phyloP scores from a whole-genome alignment of 345 rosid genomes.

The Anastatica hierochuntica region DNA sequence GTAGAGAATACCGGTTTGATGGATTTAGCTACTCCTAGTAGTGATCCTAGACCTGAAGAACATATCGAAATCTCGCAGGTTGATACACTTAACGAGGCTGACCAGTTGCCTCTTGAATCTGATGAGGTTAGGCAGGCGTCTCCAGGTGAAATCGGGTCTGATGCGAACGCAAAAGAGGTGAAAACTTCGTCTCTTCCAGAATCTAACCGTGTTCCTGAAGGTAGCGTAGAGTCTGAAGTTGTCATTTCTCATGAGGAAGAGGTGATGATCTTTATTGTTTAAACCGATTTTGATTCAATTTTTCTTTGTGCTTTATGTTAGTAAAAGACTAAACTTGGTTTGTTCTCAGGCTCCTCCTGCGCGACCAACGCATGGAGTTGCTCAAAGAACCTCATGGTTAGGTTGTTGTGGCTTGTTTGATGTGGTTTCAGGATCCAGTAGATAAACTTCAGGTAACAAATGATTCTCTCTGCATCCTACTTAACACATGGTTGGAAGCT shows the following conservation, averaged over 20 bases:
- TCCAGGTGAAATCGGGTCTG: constrained; percentile 12
- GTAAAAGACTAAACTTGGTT: background rate
- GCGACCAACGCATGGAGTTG: constrained; percentile 32
- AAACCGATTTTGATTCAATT: background rate
- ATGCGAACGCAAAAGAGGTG: constrained; percentile 19
- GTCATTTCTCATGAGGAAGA: constrained; percentile 38
- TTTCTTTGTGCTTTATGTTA: background rate
- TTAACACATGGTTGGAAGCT: too few species aligned
- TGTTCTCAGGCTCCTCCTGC: constrained; percentile 36
- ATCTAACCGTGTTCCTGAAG: constrained; percentile 19
- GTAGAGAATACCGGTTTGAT: constrained; percentile 23
- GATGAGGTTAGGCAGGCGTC: constrained; percentile 24
- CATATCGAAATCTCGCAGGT: constrained; percentile 21
- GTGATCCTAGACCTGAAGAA: constrained; percentile 25
- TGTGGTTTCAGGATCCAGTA: constrained; percentile 38
- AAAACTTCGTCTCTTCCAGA: constrained; percentile 26
- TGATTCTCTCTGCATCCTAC: too few species aligned
- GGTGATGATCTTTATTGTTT: constrained; percentile 26
- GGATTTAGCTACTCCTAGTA: constrained; percentile 18
- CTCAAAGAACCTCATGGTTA: constrained; percentile 51
- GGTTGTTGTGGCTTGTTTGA: constrained; percentile 91
- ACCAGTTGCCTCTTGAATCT: constrained; percentile 11
- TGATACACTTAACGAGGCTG: constrained; percentile 29
- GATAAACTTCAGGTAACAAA: constrained; percentile 59
- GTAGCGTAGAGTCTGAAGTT: constrained; percentile 26